Evolutionary conservation across 176 grass and related monocot species (phyloP), one percentile per base, ranked within the genome.

Genomic region (Poa annua): DNA sequence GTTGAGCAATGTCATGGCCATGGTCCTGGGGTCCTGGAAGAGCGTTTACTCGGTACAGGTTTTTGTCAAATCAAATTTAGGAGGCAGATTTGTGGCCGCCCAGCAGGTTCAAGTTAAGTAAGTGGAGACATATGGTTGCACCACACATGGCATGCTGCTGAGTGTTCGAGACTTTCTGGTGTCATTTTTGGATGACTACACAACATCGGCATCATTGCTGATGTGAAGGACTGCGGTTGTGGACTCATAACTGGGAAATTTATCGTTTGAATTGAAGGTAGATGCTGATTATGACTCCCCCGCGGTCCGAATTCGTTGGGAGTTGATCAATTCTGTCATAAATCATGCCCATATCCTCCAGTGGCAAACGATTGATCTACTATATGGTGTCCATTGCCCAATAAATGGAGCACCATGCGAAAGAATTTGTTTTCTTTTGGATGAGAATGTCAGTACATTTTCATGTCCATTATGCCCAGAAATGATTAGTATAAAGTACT

Each of bases 291-390:
- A 64, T 83, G 74, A 83, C 74, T 53, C 62, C 5, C 5, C 11
- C 66, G 69, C 54, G 54, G 55, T 71, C 75, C 13, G 75, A 66
- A 81, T 87, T 88, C 56, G 86, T 84, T 84, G 75, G 81, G 36
- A 25, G 81, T 84, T 88, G 86, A 79, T 84, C 53, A 47, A 84
- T 74, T 79, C 45, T 42, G 15, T 24, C 75, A 84, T 84, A 38
- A 79, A 83, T 48, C 45, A 11, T 49, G 16, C 59, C 75, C 78
- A 87, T 81, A 81, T 81, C 75, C 36, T 35, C 70, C 78, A 56
- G 54, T 35, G 38, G 25, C 81, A 57, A 76, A 67, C 17, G 70
- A 75, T 81, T 8, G 24, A 17, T 42, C 47, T 66, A n/a, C n/a
- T n/a, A n/a, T n/a, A 4, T 15, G 57, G 26, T 49, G 81, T 61